Percentiles rank a stretch among this genome's conserved stretches.
phyloP scores from a whole-genome alignment of 2,329 filamentous ascomycete genomes.

The Nectriaceae sp. region DNA sequence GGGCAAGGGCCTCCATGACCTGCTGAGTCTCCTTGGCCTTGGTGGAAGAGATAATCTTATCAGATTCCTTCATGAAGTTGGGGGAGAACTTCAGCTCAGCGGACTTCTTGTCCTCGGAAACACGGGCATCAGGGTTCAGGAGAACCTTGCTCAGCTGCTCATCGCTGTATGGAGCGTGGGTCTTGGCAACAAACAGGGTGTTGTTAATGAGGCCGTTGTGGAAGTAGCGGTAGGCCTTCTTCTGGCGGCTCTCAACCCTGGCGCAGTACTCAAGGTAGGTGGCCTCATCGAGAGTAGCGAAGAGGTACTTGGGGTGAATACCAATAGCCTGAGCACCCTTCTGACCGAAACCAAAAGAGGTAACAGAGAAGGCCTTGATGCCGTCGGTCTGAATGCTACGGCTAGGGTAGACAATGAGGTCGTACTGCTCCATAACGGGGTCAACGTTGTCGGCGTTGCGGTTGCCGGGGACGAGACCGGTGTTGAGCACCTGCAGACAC shows the following conservation, averaged over 20 bases:
- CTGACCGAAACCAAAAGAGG: slow-evolving; percentile 98
- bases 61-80: slow-evolving; percentile 66
- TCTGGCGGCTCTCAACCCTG: slow-evolving; percentile 92
- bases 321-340: slow-evolving; percentile 98
- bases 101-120: slow-evolving; percentile 83
- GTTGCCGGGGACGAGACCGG: slow-evolving; percentile 92
- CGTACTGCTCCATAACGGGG: slow-evolving; percentile 93
- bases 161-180: slow-evolving; percentile 85
- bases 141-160: slow-evolving; percentile 85
- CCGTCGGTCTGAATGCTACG: slow-evolving; percentile 95
- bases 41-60: slow-evolving; percentile 52
- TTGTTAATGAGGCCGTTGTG: slow-evolving; percentile 99
- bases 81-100: slow-evolving; percentile 73
- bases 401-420: slow-evolving; percentile 96
- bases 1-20: slow-evolving; percentile 76
- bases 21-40: slow-evolving; percentile 66
- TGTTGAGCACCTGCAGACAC: slow-evolving; percentile 92
- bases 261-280: slow-evolving; percentile 80
- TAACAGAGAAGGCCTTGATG: slow-evolving; percentile 97
- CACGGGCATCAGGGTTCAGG: slow-evolving; percentile 90
- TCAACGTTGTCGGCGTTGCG: slow-evolving; percentile 98
- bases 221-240: slow-evolving; percentile 98
- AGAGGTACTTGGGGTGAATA: slow-evolving; percentile 95
- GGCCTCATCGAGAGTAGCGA: slow-evolving; percentile 85
- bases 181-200: slow-evolving; percentile 94